A percentile compares a stretch with the other conserved stretches of the same genome.
Evolutionary conservation across 768 basidiomycete genomes (phyloP).

Genomic region (Candolleomyces eurysporus): DNA sequence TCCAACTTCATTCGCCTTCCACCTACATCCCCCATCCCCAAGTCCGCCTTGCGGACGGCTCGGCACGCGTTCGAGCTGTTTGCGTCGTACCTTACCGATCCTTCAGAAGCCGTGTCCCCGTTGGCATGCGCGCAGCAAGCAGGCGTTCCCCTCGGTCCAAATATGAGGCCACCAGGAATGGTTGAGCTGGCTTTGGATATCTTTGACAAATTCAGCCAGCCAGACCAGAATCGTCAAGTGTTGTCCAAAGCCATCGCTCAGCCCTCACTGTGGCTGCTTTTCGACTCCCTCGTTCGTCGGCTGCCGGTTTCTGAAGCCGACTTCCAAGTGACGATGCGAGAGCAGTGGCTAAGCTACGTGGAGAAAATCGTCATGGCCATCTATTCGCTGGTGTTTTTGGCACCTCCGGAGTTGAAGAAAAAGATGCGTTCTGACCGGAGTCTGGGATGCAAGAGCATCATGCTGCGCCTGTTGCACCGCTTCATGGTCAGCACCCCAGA

Average conservation of each 20-base stretch:
- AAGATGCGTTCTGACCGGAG: constrained; percentile 62
- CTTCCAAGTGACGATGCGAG: constrained; percentile 61
- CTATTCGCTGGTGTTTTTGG: constrained; percentile 83
- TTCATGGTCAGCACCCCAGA: constrained; percentile 55
- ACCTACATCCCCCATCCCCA: constrained; percentile 33
- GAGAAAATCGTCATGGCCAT: constrained; percentile 81
- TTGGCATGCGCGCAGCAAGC: constrained; percentile 53
- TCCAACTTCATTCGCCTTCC: constrained; percentile 51
- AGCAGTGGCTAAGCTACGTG: constrained; percentile 73
- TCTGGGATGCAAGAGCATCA: constrained; percentile 66
- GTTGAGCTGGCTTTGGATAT: constrained; percentile 81
- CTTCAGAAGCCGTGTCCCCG: constrained; percentile 63
- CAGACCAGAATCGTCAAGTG: constrained; percentile 76
- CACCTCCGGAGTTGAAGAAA: constrained; percentile 71
- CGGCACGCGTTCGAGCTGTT: constrained; percentile 63
- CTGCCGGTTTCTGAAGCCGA: constrained; percentile 81
- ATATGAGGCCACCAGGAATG: constrained; percentile 53
- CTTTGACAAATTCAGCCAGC: constrained; percentile 74
- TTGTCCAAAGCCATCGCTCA: constrained; percentile 62
- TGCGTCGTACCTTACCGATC: constrained; percentile 74
- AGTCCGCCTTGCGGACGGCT: constrained; percentile 46
- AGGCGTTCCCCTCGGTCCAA: constrained; percentile 40
- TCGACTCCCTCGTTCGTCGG: constrained; percentile 73
- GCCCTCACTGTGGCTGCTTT: constrained; percentile 55
- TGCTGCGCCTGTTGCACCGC: constrained; percentile 70